Evolutionary conservation across 2,329 filamentous ascomycete genomes (phyloP), one percentile per base, ranked within the genome.

Genomic region (Drechslerella stenobrocha): DNA sequence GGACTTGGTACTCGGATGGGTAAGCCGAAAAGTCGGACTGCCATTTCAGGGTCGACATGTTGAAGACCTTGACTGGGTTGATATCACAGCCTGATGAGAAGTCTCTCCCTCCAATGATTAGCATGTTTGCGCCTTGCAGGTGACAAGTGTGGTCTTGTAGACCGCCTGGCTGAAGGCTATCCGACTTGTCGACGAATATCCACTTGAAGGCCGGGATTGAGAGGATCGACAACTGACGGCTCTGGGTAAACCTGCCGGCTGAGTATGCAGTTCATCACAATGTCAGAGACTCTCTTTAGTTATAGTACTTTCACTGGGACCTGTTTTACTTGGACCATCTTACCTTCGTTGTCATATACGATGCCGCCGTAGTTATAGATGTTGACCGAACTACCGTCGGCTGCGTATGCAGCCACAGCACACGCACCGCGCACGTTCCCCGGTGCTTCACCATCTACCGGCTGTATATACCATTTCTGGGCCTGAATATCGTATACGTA

Each of bases 121-220:
- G 35, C 63, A 67, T 67, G 13, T 58, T 53, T 1, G 53, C 48
- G 13, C 51, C 55, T 6, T 60, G 34, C 2, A 67, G 42, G 32
- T 67, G 63, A 15, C 63, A 67, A 11, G 63, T 67, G n/a, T 67
- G 63, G 23, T 67, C 63, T 47, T 59, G 55, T 4, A 67, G 13
- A 28, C 48, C 63, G 11, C 32, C 24, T 3, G 55, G 44, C 15
- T 67, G 48, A n/a, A 66, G 52, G n/a, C 15, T 50, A 30, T 66
- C 60, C 8, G 20, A 32, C 34, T 53, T 58, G 37, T 66, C 60
- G 28, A 67, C 63, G 3, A 48, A 51, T 56, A 67, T 47, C 63
- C 63, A 67, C 30, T 50, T 28, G 22, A 67, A 67, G 0, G 63
- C 63, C 8, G 63, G 63, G 24, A 67, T 67, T 9, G 50, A 55